Conservation (phyloP, 768 basidiomycete species). For the Naematelia encephala region DNA sequence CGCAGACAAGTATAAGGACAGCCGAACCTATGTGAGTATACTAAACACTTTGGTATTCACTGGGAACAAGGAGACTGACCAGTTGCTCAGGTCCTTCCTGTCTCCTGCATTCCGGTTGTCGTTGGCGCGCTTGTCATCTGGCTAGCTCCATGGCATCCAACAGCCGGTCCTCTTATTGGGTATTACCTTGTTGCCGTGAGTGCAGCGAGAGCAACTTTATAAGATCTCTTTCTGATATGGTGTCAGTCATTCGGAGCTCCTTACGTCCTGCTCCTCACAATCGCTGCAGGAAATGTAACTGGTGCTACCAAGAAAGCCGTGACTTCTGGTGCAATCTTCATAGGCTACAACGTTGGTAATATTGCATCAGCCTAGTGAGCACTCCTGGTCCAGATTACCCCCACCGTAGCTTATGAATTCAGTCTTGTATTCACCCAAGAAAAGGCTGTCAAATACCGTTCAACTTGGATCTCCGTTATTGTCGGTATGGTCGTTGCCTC, state of each 20-base stretch:
- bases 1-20: conserved; percentile 39
- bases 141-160: conserved; percentile 45
- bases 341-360: conserved; percentile 50
- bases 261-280: conserved; percentile 49
- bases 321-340: conserved; percentile 42
- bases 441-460: conserved; percentile 46
- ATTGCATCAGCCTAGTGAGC: conserved; percentile 20
- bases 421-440: conserved; percentile 40
- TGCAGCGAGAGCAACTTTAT: not conserved
- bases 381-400: too few relatives aligned
- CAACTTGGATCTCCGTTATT: conserved; percentile 51
- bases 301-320: conserved; percentile 52
- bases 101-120: conserved; percentile 50
- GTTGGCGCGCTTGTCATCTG: conserved; percentile 47
- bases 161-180: conserved; percentile 48
- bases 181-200: conserved; percentile 45
- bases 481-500: conserved; percentile 45
- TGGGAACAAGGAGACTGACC: too few relatives aligned
- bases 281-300: conserved; percentile 46
- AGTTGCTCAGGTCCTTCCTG: conserved; percentile 39
- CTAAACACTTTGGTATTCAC: too few relatives aligned
- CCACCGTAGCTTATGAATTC: too few relatives aligned
- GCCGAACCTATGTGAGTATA: conserved; percentile 44
- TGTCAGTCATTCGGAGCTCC: conserved; percentile 48
- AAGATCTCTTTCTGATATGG: not conserved